phyloP scores from a whole-genome alignment of 2,329 filamentous ascomycete species.

The Cryoendolithus antarcticus region DNA sequence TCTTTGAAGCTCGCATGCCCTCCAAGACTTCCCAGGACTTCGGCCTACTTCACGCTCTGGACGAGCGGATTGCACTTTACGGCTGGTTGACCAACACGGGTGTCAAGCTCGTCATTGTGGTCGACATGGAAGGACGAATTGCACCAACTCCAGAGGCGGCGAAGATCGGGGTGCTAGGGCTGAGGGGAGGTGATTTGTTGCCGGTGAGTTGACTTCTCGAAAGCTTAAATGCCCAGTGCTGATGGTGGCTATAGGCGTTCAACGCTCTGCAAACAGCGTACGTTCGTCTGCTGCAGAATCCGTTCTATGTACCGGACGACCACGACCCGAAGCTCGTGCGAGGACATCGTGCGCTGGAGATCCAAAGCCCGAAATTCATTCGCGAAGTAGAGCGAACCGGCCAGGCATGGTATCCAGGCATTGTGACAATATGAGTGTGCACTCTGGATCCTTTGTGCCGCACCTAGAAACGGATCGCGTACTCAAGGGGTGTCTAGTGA shows the following conservation, averaged over 20 bases:
- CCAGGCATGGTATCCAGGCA: slow-evolving; percentile 68
- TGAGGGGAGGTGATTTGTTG: slow-evolving; percentile 79
- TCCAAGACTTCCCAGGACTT: slow-evolving; percentile 72
- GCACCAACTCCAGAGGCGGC: slow-evolving; percentile 23
- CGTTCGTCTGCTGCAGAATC: slow-evolving; percentile 77
- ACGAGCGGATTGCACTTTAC: slow-evolving; percentile 86
- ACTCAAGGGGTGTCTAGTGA: too few species aligned
- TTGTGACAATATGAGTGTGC: slow-evolving; percentile 42
- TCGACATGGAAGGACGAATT: slow-evolving; percentile 73
- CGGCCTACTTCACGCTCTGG: slow-evolving; percentile 81
- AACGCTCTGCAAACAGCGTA: slow-evolving; percentile 88
- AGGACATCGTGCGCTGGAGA: slow-evolving; percentile 43
- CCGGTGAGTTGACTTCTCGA: slow-evolving; percentile 41
- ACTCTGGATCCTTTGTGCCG: too few species aligned
- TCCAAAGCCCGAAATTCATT: slow-evolving; percentile 69
- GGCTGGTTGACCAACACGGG: slow-evolving; percentile 96
- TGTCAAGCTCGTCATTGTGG: slow-evolving; percentile 76
- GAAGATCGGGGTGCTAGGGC: slow-evolving; percentile 43
- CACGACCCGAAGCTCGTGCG: slow-evolving; percentile 49
- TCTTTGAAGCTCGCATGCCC: slow-evolving; percentile 76
- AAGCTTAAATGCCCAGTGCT: slow-evolving; percentile 3
- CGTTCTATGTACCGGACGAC: slow-evolving; percentile 86
- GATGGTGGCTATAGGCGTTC: slow-evolving; percentile 49
- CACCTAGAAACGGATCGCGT: too few species aligned
- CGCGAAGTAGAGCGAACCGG: slow-evolving; percentile 78